These are phyloP conservation scores for Fusarium clavum DNA, from an alignment of 2,329 filamentous ascomycete species.

Conservation along the genomic window DNA sequence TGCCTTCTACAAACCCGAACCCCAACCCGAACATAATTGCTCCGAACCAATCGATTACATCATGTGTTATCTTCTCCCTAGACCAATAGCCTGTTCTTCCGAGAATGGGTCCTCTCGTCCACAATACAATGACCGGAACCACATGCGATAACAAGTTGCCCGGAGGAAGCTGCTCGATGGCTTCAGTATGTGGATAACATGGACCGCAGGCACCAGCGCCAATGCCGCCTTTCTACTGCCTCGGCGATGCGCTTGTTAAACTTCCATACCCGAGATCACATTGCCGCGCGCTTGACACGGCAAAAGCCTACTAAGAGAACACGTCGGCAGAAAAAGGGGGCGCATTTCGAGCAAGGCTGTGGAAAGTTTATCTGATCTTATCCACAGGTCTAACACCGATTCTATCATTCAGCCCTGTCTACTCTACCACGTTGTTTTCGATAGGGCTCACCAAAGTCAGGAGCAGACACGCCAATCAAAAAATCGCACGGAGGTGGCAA, in stretches of 20 bases:
- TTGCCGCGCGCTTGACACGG: not conserved
- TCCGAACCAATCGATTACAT: not conserved
- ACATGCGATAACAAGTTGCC: not conserved
- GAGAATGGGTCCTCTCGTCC: not conserved
- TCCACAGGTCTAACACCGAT: not conserved
- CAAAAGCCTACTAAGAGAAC: not conserved
- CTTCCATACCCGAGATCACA: not conserved
- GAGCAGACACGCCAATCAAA: not conserved
- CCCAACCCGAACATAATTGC: not conserved
- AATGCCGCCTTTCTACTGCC: not conserved
- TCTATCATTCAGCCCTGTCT: not conserved
- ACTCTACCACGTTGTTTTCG: not conserved
- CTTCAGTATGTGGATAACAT: not conserved
- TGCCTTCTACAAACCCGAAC: accelerated
- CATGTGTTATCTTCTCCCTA: not conserved
- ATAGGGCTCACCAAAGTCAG: not conserved
- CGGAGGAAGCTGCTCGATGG: accelerated
- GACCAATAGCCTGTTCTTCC: not conserved
- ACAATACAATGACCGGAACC: accelerated
- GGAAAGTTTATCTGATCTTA: not conserved
- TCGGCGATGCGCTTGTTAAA: not conserved
- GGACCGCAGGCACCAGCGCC: not conserved
- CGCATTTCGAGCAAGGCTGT: not conserved
- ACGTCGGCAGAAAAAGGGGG: not conserved
- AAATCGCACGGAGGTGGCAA: not conserved